Base-by-base conservation (phyloP, 2,329 filamentous ascomycete genomes). In the Grosmannia clavigera region DNA sequence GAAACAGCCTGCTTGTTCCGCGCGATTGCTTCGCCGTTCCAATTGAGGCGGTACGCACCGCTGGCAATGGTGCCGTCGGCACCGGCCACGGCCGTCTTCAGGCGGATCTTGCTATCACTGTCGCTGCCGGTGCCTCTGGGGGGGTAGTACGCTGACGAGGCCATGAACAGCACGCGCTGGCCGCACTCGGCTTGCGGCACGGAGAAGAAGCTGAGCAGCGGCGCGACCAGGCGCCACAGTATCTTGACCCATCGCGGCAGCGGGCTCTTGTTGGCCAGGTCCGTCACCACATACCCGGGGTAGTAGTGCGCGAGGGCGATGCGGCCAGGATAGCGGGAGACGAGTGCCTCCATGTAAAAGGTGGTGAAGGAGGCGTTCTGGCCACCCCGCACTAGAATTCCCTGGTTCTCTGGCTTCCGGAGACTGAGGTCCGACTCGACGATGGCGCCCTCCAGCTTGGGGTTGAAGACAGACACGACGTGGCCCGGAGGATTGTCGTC, bases 381-480 rank as follows among this genome's bases (percentile, higher is more conserved):
- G 16, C 56, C 16, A 40, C 5, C 10, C 38, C 46, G 55, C 19
- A 40, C 14, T 25, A 11, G 22, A 14, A 55, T 22, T 25, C 58
- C 38, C 25, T 55, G 56, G 38, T 59, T 54, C 5, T 31, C 27
- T 12, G 50, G 31, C 4, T 50, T 9, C 56, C 58, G 60, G 33
- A 63, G 58, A 6, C 40, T 55, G 40, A 62, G 40, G 58, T 63
- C 60, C 14, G 31, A 7, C 2, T n/a, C 38, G n/a, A 46, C 27
- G 10, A 61, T 6, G 27, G 25, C 11, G 38, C 58, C 56, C 38
- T 63, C 62, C 9, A 62, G 48, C 3, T 27, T n/a, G n/a, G 62
- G 60, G 43, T 70, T 69, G 9, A 72, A 63, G 12, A 74, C 65
- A 25, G 60, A 64, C 3, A 72, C 66, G 10, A 73, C 67, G 4